Percentiles rank a stretch among this genome's conserved stretches.
phyloP scores from a whole-genome alignment of 495 filamentous ascomycete species.

The Aspergillus avenaceus region DNA sequence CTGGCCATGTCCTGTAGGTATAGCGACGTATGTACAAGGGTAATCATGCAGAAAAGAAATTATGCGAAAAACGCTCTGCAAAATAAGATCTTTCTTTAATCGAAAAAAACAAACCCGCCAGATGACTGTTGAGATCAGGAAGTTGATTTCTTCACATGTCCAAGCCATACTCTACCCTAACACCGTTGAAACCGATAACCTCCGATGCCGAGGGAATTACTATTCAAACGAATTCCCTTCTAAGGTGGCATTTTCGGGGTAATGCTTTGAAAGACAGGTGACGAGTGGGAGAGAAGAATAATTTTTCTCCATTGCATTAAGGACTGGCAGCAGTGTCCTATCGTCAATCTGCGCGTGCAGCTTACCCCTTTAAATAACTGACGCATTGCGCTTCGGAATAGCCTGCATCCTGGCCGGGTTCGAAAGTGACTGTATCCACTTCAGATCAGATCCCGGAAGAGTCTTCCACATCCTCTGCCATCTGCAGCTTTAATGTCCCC shows the following conservation, averaged over 20 bases:
- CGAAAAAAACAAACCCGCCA: neutral
- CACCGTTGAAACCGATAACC: slow-evolving; percentile 9
- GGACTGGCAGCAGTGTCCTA: neutral
- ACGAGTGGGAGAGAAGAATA: too few species aligned
- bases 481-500: slow-evolving; percentile 34
- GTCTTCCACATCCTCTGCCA: slow-evolving; percentile 15
- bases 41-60: neutral
- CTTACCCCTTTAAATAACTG: neutral
- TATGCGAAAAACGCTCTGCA: neutral
- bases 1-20: neutral
- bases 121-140: neutral
- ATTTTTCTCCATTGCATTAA: too few species aligned
- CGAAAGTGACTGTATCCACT: neutral
- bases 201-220: slow-evolving; percentile 5
- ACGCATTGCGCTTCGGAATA: neutral
- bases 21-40: neutral
- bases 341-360: neutral
- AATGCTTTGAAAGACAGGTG: too few species aligned
- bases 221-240: neutral
- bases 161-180: slow-evolving; percentile 3
- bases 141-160: neutral
- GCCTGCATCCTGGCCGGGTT: neutral
- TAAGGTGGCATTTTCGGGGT: too few species aligned
- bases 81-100: neutral
- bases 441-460: slow-evolving; percentile 17